phyloP scores from a whole-genome alignment of 352 stramenopile genomes.

The Pythium folliculosum region DNA sequence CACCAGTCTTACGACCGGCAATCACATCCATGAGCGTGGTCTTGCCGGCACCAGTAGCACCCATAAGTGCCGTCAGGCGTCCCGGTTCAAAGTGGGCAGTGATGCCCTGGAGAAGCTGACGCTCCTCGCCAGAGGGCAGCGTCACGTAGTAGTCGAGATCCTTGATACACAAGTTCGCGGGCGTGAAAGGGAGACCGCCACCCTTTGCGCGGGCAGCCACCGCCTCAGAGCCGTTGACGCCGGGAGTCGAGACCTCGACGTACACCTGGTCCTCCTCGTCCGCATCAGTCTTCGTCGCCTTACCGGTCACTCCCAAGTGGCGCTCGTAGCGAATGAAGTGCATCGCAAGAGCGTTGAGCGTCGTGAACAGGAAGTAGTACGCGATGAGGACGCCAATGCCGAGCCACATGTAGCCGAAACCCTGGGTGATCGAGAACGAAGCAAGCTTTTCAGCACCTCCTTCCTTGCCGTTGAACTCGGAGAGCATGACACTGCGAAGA shows the following conservation, averaged over 20 bases:
- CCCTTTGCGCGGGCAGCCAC: constrained; percentile 23
- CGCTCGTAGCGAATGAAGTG: constrained; percentile 62
- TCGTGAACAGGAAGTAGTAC: constrained; percentile 65
- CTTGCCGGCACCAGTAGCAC: constrained; percentile 58
- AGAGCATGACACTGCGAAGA: constrained; percentile 56
- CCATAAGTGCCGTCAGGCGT: constrained; percentile 78
- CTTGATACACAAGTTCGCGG: constrained; percentile 44
- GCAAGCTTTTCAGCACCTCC: constrained; percentile 18
- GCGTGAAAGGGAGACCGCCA: constrained; percentile 39
- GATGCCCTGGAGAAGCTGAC: constrained; percentile 42
- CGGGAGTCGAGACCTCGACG: constrained; percentile 41
- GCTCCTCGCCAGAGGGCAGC: constrained; percentile 49
- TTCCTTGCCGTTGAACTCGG: constrained; percentile 46
- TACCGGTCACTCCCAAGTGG: constrained; percentile 41
- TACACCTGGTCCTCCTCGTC: constrained; percentile 35
- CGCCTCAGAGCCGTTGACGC: constrained; percentile 4
- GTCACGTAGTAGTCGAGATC: constrained; percentile 57
- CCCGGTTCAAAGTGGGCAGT: constrained; percentile 60
- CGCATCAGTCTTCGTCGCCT: constrained; percentile 36
- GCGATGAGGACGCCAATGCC: constrained; percentile 41
- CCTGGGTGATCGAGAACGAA: constrained; percentile 35
- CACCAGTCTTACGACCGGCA: constrained; percentile 69
- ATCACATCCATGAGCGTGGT: constrained; percentile 75
- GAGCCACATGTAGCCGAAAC: constrained; percentile 50
- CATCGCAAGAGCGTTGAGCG: constrained; percentile 41